These are phyloP conservation scores for Apiosordaria backusii DNA, from an alignment of 495 filamentous ascomycete species.

Conservation along the genomic window DNA sequence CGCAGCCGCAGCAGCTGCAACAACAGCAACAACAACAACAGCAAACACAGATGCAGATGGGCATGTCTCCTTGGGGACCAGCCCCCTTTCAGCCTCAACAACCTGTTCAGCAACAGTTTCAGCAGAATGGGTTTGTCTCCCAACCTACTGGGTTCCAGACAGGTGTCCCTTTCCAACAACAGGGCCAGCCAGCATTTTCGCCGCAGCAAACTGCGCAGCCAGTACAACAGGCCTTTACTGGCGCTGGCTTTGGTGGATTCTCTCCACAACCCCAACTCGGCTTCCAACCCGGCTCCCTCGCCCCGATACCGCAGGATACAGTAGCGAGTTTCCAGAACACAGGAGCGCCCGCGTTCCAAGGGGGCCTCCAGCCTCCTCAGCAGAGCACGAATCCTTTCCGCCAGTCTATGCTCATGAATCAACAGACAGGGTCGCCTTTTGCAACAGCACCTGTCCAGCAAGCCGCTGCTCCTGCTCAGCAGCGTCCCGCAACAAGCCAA, in stretches of 20 bases:
- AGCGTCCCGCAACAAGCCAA: slow-evolving; percentile 49
- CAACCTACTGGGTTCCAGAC: slow-evolving; percentile 48
- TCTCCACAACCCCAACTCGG: slow-evolving; percentile 57
- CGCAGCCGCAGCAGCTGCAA: slow-evolving; percentile 26
- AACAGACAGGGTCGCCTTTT: slow-evolving; percentile 44
- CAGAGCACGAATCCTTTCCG: slow-evolving; percentile 85
- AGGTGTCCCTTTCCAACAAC: slow-evolving; percentile 48
- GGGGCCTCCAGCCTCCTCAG: slow-evolving; percentile 45
- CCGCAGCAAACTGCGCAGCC: slow-evolving; percentile 46
- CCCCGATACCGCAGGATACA: slow-evolving; percentile 64
- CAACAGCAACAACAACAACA: slow-evolving; percentile 23
- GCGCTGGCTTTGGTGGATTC: slow-evolving; percentile 85
- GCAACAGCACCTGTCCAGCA: slow-evolving; percentile 10
- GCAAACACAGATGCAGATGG: slow-evolving; percentile 30
- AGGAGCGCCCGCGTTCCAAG: slow-evolving; percentile 34
- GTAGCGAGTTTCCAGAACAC: slow-evolving; percentile 49
- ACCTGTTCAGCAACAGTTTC: slow-evolving; percentile 37
- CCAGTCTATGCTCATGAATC: slow-evolving; percentile 71
- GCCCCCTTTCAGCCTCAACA: slow-evolving; percentile 32
- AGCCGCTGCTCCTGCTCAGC: slow-evolving; percentile 29
- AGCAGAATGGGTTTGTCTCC: slow-evolving; percentile 49
- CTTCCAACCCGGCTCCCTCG: slow-evolving; percentile 52
- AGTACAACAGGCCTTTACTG: slow-evolving; percentile 56
- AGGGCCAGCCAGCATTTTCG: slow-evolving; percentile 42
- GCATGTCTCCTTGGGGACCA: slow-evolving; percentile 33